Base-by-base conservation (phyloP, 2,329 filamentous ascomycete species). In the Pseudopithomyces maydicus region DNA sequence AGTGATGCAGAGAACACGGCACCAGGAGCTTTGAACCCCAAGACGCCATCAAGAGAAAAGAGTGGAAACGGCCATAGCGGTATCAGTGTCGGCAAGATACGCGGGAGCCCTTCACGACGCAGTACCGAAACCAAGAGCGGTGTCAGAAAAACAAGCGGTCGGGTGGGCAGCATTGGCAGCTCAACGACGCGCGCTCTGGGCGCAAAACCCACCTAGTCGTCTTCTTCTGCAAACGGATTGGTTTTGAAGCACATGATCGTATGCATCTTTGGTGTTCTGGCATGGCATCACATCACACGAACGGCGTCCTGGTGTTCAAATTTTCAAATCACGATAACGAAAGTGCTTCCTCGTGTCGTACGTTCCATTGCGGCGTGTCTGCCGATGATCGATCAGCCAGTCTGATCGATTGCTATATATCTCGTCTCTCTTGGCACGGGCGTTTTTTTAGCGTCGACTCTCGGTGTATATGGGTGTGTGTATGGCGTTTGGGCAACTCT, bases 61-160 rank as follows among this genome's bases (percentile, higher is more conserved):
- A 75, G 72, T 50, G 76, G 74, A 42, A 80, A 70, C 54, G 79
- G 79, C n/a, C 73, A 74, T 20, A 78, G 79, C 39, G 73, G 69
- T 48, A 75, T 82, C 55, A 79, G 73, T 61, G 72, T 82, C 15
- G 71, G 77, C 59, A 82, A 82, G 69, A 63, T 68, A 26, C 74
- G 80, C 36, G 76, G 74, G 11, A 80, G 77, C 55, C 79, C 80
- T 12, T 61, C 69, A 14, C 73, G 80, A 52, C 74, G 79, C 57
- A 81, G 77, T 68, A 79, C 77, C 2, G 80, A 82, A 49, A 75
- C 74, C 71, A 81, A 81, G 72, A 78, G 71, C 41, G 79, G 77
- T 55, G 80, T 83, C 46, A 73, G 80, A 41, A 83, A 83, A 72
- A 81, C 80, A 15, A 82, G 80, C 56, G 81, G 81, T 33, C 73